A percentile compares a stretch with the other conserved stretches of the same genome.
Conservation (phyloP, 148 eudicot species). For the Euryodendron excelsum region DNA sequence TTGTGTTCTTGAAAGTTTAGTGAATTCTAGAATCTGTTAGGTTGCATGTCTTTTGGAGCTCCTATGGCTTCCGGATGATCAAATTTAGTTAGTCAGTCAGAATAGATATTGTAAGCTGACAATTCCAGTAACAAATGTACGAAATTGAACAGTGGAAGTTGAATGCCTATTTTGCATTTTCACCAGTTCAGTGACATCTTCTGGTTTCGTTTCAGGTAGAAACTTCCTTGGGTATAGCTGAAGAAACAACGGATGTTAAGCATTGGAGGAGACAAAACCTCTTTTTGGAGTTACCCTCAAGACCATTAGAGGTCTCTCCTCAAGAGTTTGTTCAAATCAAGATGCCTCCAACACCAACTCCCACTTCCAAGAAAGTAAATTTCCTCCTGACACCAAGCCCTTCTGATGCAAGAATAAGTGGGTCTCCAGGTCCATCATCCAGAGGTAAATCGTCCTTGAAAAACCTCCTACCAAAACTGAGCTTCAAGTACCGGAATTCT, state of each 20-base stretch:
- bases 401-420: slow-evolving; percentile 41
- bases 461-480: slow-evolving; percentile 54
- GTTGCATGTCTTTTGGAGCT: too few relatives aligned
- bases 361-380: slow-evolving; percentile 79
- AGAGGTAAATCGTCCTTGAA: slow-evolving; percentile 53
- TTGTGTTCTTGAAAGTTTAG: too few relatives aligned
- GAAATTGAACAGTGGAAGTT: neutral
- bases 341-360: slow-evolving; percentile 57
- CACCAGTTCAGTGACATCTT: neutral
- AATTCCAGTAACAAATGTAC: neutral
- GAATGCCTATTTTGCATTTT: neutral
- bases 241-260: slow-evolving; percentile 34
- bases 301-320: slow-evolving; percentile 44
- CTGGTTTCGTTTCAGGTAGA: slow-evolving; percentile 16
- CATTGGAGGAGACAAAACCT: slow-evolving; percentile 68
- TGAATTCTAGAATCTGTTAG: too few relatives aligned
- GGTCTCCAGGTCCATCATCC: slow-evolving; percentile 50
- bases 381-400: slow-evolving; percentile 55
- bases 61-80: too few relatives aligned
- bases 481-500: slow-evolving; percentile 46
- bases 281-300: slow-evolving; percentile 60
- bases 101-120: neutral
- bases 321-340: slow-evolving; percentile 59
- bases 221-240: slow-evolving; percentile 19
- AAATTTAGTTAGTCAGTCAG: too few relatives aligned